Evolutionary conservation across 2,329 filamentous ascomycete species (phyloP).

Genomic region (Arthrinium phaeospermum): DNA sequence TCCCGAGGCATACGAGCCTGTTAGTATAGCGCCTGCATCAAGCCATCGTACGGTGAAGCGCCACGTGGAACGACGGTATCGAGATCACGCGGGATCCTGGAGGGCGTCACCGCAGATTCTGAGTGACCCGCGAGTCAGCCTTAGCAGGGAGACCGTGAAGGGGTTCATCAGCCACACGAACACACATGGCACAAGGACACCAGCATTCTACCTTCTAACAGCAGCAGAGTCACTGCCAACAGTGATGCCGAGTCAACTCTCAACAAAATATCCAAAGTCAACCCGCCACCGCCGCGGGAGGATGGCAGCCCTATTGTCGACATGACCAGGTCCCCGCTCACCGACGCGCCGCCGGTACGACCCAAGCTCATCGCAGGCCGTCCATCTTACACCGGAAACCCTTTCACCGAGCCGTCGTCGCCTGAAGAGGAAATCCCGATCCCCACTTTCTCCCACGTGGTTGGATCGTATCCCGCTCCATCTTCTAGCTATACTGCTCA

Average conservation of each 20-base stretch:
- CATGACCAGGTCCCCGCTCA: neutral
- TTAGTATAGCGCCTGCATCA: constrained; percentile 33
- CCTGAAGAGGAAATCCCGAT: constrained; percentile 33
- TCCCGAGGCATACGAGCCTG: constrained; percentile 37
- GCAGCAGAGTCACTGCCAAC: constrained; percentile 37
- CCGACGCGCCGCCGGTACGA: constrained; percentile 25
- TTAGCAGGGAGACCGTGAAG: constrained; percentile 47
- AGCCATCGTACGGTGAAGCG: constrained; percentile 49
- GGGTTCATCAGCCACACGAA: constrained; percentile 40
- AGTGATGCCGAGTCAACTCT: constrained; percentile 51
- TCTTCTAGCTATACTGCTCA: constrained; percentile 41
- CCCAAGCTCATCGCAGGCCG: constrained; percentile 39
- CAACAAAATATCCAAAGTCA: constrained; percentile 46
- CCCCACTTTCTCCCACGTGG: constrained; percentile 37
- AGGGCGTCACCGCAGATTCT: constrained; percentile 43
- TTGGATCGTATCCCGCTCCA: constrained; percentile 34
- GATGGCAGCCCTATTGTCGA: constrained; percentile 26
- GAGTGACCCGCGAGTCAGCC: constrained; percentile 48
- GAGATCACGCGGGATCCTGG: constrained; percentile 51
- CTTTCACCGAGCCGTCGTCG: constrained; percentile 33
- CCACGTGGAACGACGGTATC: constrained; percentile 47
- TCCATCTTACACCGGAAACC: constrained; percentile 41
- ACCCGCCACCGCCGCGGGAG: constrained; percentile 40
- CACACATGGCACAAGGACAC: constrained; percentile 21
- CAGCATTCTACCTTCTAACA: constrained; percentile 32